Percentiles rank a stretch among this genome's conserved stretches.
Evolutionary conservation across 306 rosid species (phyloP).

Genomic region (Prunus fruticosa): DNA sequence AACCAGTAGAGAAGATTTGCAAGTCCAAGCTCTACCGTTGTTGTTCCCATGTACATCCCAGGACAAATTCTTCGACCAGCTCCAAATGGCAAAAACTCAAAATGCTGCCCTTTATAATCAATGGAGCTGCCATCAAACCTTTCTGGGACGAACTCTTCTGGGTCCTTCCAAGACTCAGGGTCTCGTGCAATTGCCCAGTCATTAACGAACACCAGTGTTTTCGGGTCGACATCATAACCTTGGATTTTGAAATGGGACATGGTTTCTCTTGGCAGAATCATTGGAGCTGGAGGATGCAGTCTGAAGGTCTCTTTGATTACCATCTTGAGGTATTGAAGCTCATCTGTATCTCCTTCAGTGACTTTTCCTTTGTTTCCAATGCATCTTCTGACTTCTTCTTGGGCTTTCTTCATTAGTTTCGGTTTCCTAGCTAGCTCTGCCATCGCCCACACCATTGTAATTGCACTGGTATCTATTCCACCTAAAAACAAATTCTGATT

Average conservation of each 20-base stretch:
- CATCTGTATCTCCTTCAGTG: conserved; percentile 19
- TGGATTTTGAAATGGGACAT: too few species aligned
- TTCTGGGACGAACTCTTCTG: too few species aligned
- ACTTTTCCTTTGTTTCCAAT: conserved; percentile 9
- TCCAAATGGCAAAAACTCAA: too few species aligned
- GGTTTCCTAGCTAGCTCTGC: conserved; percentile 41
- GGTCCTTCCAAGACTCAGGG: too few species aligned
- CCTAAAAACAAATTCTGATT: conserved; percentile 36
- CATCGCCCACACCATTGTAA: conserved; percentile 42
- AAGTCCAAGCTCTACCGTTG: conserved; percentile 29
- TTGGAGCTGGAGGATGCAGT: conserved; percentile 44
- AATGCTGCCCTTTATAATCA: too few species aligned
- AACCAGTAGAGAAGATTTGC: conserved; percentile 45
- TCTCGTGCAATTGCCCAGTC: too few species aligned
- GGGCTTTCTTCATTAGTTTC: conserved; percentile 34
- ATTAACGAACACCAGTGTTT: too few species aligned
- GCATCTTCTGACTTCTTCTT: conserved; percentile 13
- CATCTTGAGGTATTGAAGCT: conserved; percentile 36
- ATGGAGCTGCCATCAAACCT: too few species aligned
- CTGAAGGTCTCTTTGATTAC: conserved; percentile 45
- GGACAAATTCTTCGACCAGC: too few species aligned
- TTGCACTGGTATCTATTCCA: conserved; percentile 35
- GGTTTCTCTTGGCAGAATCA: too few species aligned
- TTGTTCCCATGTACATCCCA: too few species aligned
- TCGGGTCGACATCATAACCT: too few species aligned